phyloP scores from a whole-genome alignment of 164 flowering plant genomes.

The Vitis cinerea region DNA sequence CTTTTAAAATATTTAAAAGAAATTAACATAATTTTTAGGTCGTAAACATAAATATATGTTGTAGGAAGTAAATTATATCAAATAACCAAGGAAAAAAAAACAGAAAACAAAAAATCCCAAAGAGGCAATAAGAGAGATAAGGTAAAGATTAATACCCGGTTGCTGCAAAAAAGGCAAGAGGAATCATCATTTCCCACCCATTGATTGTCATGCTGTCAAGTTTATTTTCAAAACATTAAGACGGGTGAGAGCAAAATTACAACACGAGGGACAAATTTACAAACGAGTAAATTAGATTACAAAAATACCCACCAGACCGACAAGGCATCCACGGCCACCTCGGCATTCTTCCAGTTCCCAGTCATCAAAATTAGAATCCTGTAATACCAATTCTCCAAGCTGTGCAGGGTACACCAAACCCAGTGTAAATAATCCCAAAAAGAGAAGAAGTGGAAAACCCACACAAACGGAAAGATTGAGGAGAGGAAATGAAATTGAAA shows the following conservation, averaged over 20 bases:
- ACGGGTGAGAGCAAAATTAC: not conserved
- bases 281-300: not conserved
- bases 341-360: slow-evolving; percentile 32
- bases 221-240: not conserved
- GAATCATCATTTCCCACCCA: slow-evolving; percentile 52
- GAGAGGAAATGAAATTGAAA: not conserved
- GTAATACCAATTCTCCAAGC: slow-evolving; percentile 54
- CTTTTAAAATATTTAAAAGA: too few species aligned
- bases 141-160: slow-evolving; percentile 28
- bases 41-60: too few species aligned
- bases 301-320: slow-evolving; percentile 34
- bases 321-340: slow-evolving; percentile 44
- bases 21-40: too few species aligned
- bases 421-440: not conserved
- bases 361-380: slow-evolving; percentile 45
- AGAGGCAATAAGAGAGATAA: not conserved
- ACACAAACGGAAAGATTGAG: not conserved
- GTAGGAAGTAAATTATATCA: not conserved
- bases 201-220: slow-evolving; percentile 42
- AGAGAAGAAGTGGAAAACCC: not conserved
- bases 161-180: slow-evolving; percentile 43
- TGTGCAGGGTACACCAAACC: slow-evolving; percentile 7
- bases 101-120: not conserved
- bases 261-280: not conserved
- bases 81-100: not conserved